A percentile compares a stretch with the other conserved stretches of the same genome.
Conservation (phyloP, 2,329 filamentous ascomycete species). For the Phyllosticta citribraziliensis region DNA sequence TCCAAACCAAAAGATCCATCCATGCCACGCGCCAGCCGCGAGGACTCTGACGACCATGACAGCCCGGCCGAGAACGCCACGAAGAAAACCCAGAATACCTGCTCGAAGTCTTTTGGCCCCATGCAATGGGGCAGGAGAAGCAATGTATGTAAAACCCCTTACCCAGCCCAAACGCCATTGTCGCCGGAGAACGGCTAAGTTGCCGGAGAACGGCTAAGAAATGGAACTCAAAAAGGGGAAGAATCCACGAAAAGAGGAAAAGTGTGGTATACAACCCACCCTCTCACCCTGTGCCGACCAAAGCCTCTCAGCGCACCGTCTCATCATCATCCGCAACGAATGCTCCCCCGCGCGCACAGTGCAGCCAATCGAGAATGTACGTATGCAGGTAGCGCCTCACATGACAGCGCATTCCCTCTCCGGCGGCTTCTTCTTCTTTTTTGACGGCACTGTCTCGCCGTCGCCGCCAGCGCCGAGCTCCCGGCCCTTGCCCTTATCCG, state of each 20-base stretch:
- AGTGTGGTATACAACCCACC: not conserved
- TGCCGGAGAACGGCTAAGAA: not conserved
- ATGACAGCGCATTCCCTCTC: conserved; percentile 37
- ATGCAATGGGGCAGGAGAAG: too few species aligned
- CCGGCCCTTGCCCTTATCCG: conserved; percentile 20
- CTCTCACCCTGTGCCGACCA: not conserved
- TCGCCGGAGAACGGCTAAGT: not conserved
- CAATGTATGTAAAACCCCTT: not conserved
- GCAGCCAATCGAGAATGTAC: too few species aligned
- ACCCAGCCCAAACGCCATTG: not conserved
- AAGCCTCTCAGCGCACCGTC: too few species aligned
- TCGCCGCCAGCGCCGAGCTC: not conserved
- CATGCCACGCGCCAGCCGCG: too few species aligned
- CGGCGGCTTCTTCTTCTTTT: conserved; percentile 18
- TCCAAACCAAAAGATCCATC: too few species aligned
- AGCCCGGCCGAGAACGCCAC: too few species aligned
- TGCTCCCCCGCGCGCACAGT: too few species aligned
- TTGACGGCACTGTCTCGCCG: not conserved
- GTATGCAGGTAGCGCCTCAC: conserved; percentile 18
- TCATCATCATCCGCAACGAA: too few species aligned
- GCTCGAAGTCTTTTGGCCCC: too few species aligned
- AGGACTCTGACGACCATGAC: too few species aligned
- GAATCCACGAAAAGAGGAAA: not conserved
- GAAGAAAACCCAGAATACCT: too few species aligned
- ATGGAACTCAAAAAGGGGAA: not conserved